Percentiles rank a stretch among this genome's conserved stretches.
Evolutionary conservation across 805 yeast genomes (phyloP).

Genomic region (Starmerella asiatica): DNA sequence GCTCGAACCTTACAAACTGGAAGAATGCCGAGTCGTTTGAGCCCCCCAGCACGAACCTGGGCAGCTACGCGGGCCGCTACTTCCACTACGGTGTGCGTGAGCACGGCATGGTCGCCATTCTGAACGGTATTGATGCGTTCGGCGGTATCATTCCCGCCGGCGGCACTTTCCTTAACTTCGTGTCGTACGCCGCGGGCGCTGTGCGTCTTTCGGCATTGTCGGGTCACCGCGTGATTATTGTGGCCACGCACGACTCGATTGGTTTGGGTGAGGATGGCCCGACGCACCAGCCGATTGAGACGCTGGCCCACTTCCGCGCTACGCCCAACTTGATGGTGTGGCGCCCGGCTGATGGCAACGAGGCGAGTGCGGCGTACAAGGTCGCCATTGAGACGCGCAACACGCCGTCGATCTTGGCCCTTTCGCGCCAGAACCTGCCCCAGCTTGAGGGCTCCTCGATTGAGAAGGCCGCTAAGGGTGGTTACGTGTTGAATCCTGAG

Average conservation of each 20-base stretch:
- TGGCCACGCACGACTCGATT: conserved; percentile 45
- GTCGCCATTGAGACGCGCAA: conserved; percentile 41
- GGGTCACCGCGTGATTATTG: conserved; percentile 36
- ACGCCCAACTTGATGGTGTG: conserved; percentile 38
- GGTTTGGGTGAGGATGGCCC: conserved; percentile 50
- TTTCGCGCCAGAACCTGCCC: conserved; percentile 69
- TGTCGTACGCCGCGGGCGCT: conserved; percentile 44
- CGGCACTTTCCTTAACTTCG: conserved; percentile 95
- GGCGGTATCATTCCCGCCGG: conserved; percentile 80
- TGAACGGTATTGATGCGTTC: conserved; percentile 92
- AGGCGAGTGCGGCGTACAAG: conserved; percentile 43
- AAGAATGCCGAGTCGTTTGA: conserved; percentile 80
- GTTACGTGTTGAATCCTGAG: conserved; percentile 57
- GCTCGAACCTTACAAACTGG: conserved; percentile 90
- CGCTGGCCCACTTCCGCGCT: conserved; percentile 39
- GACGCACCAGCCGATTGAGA: conserved; percentile 44
- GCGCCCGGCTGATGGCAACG: conserved; percentile 44
- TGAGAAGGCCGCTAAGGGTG: conserved; percentile 91
- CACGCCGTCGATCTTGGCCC: conserved; percentile 61
- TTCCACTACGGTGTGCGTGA: conserved; percentile 97
- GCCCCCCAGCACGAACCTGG: conserved; percentile 64
- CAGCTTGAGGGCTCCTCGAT: conserved; percentile 86
- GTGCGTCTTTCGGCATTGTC: conserved; percentile 38
- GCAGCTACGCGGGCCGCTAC: conserved; percentile 84
- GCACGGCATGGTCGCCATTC: conserved; percentile 97